Evolutionary conservation across 805 yeast species (phyloP), one percentile per base, ranked within the genome.

Genomic region (Cyberlindnera mycetangii): DNA sequence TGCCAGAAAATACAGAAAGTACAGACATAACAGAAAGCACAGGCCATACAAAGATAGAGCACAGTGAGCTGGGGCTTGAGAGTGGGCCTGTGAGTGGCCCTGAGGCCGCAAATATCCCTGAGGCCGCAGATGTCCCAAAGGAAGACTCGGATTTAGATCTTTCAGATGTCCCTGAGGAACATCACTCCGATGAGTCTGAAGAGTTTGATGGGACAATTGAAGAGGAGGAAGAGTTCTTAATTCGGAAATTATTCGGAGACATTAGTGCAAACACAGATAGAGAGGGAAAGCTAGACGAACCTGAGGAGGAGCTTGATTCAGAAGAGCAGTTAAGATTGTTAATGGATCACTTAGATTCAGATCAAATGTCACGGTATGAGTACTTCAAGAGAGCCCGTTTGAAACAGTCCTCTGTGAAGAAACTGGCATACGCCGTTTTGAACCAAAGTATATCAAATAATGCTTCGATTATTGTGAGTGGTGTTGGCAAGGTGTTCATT

Each of bases 301-400:
- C 64, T 3, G 55, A 50, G 19, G 62, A 58, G 39, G 70, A 71
- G 31, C 45, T 68, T 42, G 68, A 62, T 18, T 73, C 78, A 42
- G 83, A 81, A 49, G 87, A 84, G 33, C 70, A 75, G 45, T 73
- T 78, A 44, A 70, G 81, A 43, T 57, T 89, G 21, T 69, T 90
- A 50, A 75, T 89, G 47, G 78, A 87, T 17, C 79, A 81, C 51
- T 78, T 92, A 61, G 84, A 85, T 51, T 78, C 77, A n/a, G 86
- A 81, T 22, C 97, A 92, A 60, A 82, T 86, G 81, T 81, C 83
- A 45, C 67, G 96, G 41, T 92, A 89, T 63, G 97, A 89, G 61
- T 85, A 85, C 18, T 89, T 81, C 64, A 75, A 96, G 52, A 72
- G 98, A 53, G 83, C 95, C 32, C 79, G 84, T 33, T 62, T 85